Base-by-base conservation (phyloP, 1,139 yeast species). In the Saccharomyces pastorianus region DNA sequence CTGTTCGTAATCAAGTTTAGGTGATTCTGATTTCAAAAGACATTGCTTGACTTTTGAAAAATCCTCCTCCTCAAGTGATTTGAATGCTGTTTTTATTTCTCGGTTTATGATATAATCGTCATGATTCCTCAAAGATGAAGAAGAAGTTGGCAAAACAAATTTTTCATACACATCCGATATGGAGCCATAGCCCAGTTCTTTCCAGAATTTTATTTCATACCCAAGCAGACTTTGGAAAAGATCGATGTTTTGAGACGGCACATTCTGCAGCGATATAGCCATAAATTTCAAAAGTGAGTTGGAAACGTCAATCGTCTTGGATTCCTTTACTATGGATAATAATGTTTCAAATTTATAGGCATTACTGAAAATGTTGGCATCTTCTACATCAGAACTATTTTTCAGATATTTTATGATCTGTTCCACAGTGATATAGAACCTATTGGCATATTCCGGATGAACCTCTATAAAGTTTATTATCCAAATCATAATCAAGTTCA, bases 401-500 rank as follows among this genome's bases (percentile, higher is more conserved):
- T 84, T 80, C 50, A 88, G 71, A 63, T 84, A 85, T 51, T 80
- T 81, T 9, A 87, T 71, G 25, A 88, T 76, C 63, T 85, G 91
- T 57, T 79, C 82, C 48, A 76, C 73, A 6, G 78, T 70, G 0
- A 73, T 73, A 48, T 69, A 71, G 32, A 76, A 71, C 25, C 68
- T 64, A 53, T 79, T 76, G 3, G 77, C 74, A 61, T 84, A 68
- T 42, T 79, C 76, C 0, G 96, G 96, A 59, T 84, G 79, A 58
- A 80, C 79, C 57, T 81, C 81, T 65, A 88, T 76, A 60, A 87
- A 87, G 58, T 84, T 80, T 64, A 83, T 83, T 1, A 89, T 73
- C 95, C 96, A 88, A 7, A 91, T 79, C 49, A 89, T 72, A n/a
- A 90, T 79, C 60, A 83, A 84, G n/a, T 89, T 85, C 46, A 90